These are phyloP conservation scores for Wickerhamiella cacticola DNA, from an alignment of 805 yeast species.

Conservation along the genomic window DNA sequence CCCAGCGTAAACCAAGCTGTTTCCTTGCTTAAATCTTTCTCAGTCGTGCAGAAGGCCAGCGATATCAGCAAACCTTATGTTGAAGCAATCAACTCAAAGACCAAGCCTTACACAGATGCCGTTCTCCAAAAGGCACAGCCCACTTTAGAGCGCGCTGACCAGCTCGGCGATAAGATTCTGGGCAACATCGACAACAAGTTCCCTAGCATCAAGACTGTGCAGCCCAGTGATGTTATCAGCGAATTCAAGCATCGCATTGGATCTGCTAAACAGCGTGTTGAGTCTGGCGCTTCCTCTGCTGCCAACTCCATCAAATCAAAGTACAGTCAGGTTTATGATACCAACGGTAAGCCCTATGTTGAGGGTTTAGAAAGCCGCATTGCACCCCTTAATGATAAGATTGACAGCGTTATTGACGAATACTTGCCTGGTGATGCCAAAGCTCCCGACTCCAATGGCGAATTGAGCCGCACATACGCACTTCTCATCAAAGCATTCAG, in stretches of 20 bases:
- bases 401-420: conserved; percentile 36
- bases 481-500: conserved; percentile 16
- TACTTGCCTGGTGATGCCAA: conserved; percentile 34
- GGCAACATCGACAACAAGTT: conserved; percentile 42
- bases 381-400: conserved; percentile 45
- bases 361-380: conserved; percentile 52
- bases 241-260: conserved; percentile 32
- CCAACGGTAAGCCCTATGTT: conserved; percentile 48
- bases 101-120: conserved; percentile 7
- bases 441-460: conserved; percentile 11
- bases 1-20: conserved; percentile 49
- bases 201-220: conserved; percentile 49
- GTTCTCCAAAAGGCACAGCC: conserved; percentile 7
- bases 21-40: conserved; percentile 48
- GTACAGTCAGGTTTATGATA: conserved; percentile 41
- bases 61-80: conserved; percentile 10
- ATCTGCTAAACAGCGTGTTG: conserved; percentile 28
- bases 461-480: conserved; percentile 16
- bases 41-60: conserved; percentile 34
- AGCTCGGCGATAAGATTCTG: conserved; percentile 44
- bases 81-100: conserved; percentile 5
- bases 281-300: conserved; percentile 26
- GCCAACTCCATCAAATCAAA: conserved; percentile 38
- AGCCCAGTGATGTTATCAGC: conserved; percentile 41
- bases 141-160: conserved; percentile 39